These are phyloP conservation scores for Ogataea dorogensis DNA, from an alignment of 805 yeast species.

Conservation along the genomic window DNA sequence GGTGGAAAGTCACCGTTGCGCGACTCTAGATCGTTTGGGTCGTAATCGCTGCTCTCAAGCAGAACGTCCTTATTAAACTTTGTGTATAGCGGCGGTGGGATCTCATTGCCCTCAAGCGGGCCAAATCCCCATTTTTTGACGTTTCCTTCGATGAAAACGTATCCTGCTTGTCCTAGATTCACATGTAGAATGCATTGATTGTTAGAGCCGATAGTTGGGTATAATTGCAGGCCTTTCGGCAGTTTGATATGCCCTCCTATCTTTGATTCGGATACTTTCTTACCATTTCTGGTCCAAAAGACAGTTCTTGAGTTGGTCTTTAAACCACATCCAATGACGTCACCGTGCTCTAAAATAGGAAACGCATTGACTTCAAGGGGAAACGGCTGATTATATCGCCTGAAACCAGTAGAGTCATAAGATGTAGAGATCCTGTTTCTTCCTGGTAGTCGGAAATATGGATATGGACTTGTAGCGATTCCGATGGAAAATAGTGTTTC, in stretches of 20 bases:
- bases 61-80: constrained; percentile 75
- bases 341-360: constrained; percentile 73
- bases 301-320: constrained; percentile 79
- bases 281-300: constrained; percentile 93
- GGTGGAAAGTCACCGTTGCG: constrained; percentile 52
- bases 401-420: constrained; percentile 83
- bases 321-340: constrained; percentile 90
- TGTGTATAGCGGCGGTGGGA: constrained; percentile 93
- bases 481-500: constrained; percentile 70
- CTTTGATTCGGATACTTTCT: constrained; percentile 76
- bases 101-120: constrained; percentile 80
- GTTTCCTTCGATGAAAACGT: constrained; percentile 86
- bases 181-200: constrained; percentile 82
- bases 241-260: constrained; percentile 77
- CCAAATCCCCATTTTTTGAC: constrained; percentile 96
- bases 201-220: constrained; percentile 87
- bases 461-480: constrained; percentile 82
- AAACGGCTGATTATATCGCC: constrained; percentile 81
- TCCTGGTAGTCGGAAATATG: constrained; percentile 91
- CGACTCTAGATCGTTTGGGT: constrained; percentile 43
- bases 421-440: constrained; percentile 79
- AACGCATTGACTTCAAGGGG: constrained; percentile 38
- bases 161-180: constrained; percentile 89
- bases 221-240: constrained; percentile 67
- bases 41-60: constrained; percentile 58